Conservation (phyloP, 257 asterid genomes). For the Cruciata laevipes region DNA sequence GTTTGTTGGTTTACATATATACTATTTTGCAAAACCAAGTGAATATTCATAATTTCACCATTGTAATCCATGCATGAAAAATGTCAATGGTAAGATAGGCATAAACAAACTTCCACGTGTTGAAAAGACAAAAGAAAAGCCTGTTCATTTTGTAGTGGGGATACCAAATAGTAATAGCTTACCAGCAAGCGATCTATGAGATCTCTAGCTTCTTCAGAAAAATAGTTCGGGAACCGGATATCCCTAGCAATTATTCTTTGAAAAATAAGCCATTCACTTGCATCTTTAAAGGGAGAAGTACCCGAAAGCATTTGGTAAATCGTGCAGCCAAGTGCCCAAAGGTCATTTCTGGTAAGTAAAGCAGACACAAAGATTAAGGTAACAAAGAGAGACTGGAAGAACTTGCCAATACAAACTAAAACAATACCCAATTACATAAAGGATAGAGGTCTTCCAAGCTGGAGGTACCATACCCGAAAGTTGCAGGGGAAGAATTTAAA, state of each 20-base stretch:
- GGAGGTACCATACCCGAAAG: constrained; percentile 51
- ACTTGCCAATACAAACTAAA: neutral
- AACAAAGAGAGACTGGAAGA: constrained; percentile 3
- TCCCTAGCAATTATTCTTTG: constrained; percentile 94
- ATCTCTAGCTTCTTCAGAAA: constrained; percentile 83
- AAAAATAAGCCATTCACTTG: constrained; percentile 98
- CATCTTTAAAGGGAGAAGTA: constrained; percentile 91
- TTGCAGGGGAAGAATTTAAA: constrained; percentile 93
- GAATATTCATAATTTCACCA: neutral
- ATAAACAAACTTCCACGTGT: neutral
- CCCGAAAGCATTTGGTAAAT: constrained; percentile 98
- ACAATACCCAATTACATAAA: neutral
- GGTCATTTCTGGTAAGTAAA: constrained; percentile 70
- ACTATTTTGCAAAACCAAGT: neutral
- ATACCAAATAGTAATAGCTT: constrained; percentile 20
- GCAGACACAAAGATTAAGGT: constrained; percentile 9
- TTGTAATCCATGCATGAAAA: neutral
- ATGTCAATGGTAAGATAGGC: neutral
- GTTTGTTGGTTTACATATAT: neutral
- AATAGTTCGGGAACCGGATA: constrained; percentile 74
- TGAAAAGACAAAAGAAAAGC: neutral
- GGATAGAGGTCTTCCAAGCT: constrained; percentile 9
- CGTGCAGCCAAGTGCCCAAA: constrained; percentile 99
- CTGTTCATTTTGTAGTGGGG: neutral
- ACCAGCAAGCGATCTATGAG: constrained; percentile 88